Percentiles rank a stretch among this genome's conserved stretches.
Evolutionary conservation across 2,329 filamentous ascomycete species (phyloP).

Genomic region (Zopfia rhizophila): DNA sequence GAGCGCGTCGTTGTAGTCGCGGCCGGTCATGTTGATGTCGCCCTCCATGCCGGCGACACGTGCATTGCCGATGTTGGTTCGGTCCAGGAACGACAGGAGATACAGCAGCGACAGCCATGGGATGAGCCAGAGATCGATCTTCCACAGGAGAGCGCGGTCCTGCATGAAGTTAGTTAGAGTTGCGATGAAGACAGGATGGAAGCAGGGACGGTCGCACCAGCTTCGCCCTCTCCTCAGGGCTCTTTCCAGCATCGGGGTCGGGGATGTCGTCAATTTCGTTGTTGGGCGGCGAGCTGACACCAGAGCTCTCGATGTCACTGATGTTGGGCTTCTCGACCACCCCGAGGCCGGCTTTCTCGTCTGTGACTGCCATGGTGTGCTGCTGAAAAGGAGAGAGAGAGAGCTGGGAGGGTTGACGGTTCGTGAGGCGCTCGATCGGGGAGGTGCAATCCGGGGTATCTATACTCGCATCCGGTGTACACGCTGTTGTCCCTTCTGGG

Average conservation of each 20-base stretch:
- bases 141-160: conserved; percentile 52
- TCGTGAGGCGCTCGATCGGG: conserved; percentile 4
- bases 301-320: conserved; percentile 41
- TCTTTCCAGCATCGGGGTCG: conserved; percentile 48
- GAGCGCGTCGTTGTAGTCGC: conserved; percentile 72
- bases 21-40: conserved; percentile 55
- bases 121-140: conserved; percentile 55
- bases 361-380: conserved; percentile 41
- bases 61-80: conserved; percentile 58
- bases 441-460: conserved; percentile 27
- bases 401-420: neutral
- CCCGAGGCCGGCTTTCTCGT: conserved; percentile 36
- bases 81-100: conserved; percentile 53
- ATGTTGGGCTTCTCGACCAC: conserved; percentile 37
- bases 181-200: neutral
- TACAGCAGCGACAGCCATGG: conserved; percentile 55
- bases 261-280: conserved; percentile 45
- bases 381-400: conserved; percentile 26
- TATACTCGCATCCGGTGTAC: conserved; percentile 36
- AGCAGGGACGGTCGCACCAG: conserved; percentile 36
- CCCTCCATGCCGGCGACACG: conserved; percentile 47
- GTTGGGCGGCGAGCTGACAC: conserved; percentile 28
- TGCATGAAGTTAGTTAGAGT: conserved; percentile 29
- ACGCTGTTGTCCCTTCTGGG: conserved; percentile 12
- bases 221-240: conserved; percentile 43